These are phyloP conservation scores for Millerago galiae DNA, from an alignment of 805 yeast genomes.

Conservation along the genomic window DNA sequence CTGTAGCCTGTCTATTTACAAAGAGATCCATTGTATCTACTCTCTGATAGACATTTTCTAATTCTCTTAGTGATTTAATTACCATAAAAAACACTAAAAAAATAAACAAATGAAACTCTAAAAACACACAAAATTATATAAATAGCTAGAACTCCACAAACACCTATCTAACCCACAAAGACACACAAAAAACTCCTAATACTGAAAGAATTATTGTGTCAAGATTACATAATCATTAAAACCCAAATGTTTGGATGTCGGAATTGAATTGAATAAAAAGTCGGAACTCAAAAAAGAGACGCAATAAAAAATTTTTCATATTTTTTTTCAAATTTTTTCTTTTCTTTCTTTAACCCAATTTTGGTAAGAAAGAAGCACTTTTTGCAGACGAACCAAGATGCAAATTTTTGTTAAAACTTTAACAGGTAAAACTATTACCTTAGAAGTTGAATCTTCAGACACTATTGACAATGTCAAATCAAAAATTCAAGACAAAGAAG, in stretches of 20 bases:
- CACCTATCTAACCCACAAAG: not conserved
- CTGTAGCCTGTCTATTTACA: too few relatives aligned
- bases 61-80: not conserved
- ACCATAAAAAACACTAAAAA: too few relatives aligned
- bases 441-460: slow-evolving; percentile 97
- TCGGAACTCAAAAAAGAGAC: not conserved
- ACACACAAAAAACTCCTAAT: not conserved
- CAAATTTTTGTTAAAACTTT: slow-evolving; percentile 99
- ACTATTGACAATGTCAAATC: slow-evolving; percentile 95
- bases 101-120: too few relatives aligned
- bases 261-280: not conserved
- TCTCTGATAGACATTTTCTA: not conserved
- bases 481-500: slow-evolving; percentile 96
- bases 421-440: slow-evolving; percentile 98
- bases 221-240: not conserved
- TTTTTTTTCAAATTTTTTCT: not conserved
- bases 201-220: not conserved
- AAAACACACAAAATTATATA: too few relatives aligned
- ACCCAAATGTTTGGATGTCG: not conserved
- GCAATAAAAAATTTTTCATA: slow-evolving; percentile 1
- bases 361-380: slow-evolving; percentile 15
- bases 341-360: slow-evolving; percentile 10
- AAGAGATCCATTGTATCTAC: too few relatives aligned
- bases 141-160: not conserved
- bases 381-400: slow-evolving; percentile 58